Conservation (phyloP, 805 yeast genomes). For the Debaryomyces tyrocola region DNA sequence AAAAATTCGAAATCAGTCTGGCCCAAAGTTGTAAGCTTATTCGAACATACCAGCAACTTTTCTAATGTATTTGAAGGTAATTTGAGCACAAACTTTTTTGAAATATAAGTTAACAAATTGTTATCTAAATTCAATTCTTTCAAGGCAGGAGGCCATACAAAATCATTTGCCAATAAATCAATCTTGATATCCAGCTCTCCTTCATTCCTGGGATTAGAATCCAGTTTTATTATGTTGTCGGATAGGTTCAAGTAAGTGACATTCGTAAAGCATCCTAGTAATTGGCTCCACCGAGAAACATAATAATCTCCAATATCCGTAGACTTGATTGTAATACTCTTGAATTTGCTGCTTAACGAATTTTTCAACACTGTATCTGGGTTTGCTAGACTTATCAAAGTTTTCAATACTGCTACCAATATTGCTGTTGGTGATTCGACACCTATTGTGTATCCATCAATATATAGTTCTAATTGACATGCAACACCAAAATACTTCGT, state of each 20-base stretch:
- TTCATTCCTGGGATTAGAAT: not conserved
- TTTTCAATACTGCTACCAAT: slow-evolving; percentile 27
- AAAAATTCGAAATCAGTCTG: slow-evolving; percentile 6
- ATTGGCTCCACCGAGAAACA: slow-evolving; percentile 30
- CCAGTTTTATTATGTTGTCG: slow-evolving; percentile 21
- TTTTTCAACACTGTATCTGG: slow-evolving; percentile 8
- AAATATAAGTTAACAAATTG: slow-evolving; percentile 21
- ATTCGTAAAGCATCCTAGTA: slow-evolving; percentile 23
- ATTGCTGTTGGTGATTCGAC: slow-evolving; percentile 33
- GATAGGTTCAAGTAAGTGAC: slow-evolving; percentile 22
- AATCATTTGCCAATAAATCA: slow-evolving; percentile 8
- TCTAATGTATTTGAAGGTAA: slow-evolving; percentile 28
- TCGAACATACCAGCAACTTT: slow-evolving; percentile 20
- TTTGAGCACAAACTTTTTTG: slow-evolving; percentile 16
- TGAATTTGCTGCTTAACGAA: slow-evolving; percentile 17
- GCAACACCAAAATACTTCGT: slow-evolving; percentile 13
- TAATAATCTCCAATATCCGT: slow-evolving; percentile 36
- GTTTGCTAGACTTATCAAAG: slow-evolving; percentile 21
- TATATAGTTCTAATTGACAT: slow-evolving; percentile 19
- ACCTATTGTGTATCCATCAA: slow-evolving; percentile 27
- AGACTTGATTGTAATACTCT: slow-evolving; percentile 22
- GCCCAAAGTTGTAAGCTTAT: slow-evolving; percentile 13
- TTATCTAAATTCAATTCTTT: slow-evolving; percentile 21
- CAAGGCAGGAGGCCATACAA: slow-evolving; percentile 22
- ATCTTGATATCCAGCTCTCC: not conserved